Base-by-base conservation (phyloP, 2,329 filamentous ascomycete genomes). In the Hypoxylon sp. region DNA sequence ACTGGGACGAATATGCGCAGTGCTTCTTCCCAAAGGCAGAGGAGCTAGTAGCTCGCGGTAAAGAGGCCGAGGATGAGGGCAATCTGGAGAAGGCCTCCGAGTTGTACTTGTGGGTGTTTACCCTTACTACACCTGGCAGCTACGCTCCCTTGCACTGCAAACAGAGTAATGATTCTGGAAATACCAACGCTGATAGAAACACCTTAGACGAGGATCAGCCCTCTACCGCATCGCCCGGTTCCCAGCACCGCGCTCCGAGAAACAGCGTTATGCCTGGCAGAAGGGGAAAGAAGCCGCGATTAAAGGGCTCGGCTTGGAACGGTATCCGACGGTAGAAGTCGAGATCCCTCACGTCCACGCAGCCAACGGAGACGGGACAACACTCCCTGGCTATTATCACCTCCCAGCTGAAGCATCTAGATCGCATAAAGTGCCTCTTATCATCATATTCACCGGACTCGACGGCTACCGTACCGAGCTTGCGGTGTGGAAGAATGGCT, bases 1-100 rank as follows among this genome's bases (percentile, higher is more conserved):
- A 78, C 51, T 78, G 75, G 76, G 76, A 79, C 57, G 75, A 77
- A 52, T 78, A 78, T 63, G 77, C 77, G n/a, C 47, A 69, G 8
- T 72, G 71, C 54, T 79, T 78, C 70, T 75, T 78, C 54, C 72
- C 73, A 1, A 73, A 74, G 34, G 77, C 75, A 0, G 64, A 74
- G 43, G 67, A 73, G 39, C 76, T 79, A 7, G 66, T 72, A 0
- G 67, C 63, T 12, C 57, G 21, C 7, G 74, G 73, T 1, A 25
- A 53, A 23, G 46, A 34, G 1, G 72, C 71, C 2, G 61, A 71
- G 47, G 45, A 55, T 2, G 66, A 67, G 1, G 75, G 75, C 0
- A 34, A 76, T 2, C 54, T 29, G 21, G 71, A 75, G 12, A 73
- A 76, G 46, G 77, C 76, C 1, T 74, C 71, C 0, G 76, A 78